Evolutionary conservation across 2,329 filamentous ascomycete species (phyloP).

Genomic region (Aspergillus amoenus): DNA sequence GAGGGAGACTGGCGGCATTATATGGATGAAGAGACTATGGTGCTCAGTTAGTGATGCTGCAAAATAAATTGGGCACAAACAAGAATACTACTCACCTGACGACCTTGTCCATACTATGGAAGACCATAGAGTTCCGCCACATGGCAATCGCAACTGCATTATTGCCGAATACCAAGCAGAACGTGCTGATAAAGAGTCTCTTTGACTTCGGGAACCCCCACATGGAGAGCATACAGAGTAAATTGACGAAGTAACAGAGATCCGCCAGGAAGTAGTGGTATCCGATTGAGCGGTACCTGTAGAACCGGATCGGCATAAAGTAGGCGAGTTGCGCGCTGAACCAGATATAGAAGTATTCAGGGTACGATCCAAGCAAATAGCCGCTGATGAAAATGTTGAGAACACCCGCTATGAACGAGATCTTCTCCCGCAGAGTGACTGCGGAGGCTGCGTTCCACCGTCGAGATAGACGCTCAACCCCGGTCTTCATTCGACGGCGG

Average conservation of each 20-base stretch:
- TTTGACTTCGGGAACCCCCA: constrained; percentile 92
- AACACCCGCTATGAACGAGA: constrained; percentile 93
- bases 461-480: constrained; percentile 80
- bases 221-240: constrained; percentile 75
- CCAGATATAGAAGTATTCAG: constrained; percentile 88
- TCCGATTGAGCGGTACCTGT: constrained; percentile 84
- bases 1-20: constrained; percentile 94
- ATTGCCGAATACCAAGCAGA: constrained; percentile 91
- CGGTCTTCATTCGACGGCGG: constrained; percentile 78
- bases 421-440: constrained; percentile 87
- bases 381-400: constrained; percentile 97
- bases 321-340: constrained; percentile 85
- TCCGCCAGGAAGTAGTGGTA: constrained; percentile 98
- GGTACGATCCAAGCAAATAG: constrained; percentile 83
- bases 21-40: constrained; percentile 87
- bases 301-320: constrained; percentile 95
- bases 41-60: neutral
- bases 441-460: constrained; percentile 88
- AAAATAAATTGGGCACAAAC: neutral
- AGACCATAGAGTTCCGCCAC: constrained; percentile 98
- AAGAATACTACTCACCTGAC: constrained; percentile 61
- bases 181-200: constrained; percentile 85
- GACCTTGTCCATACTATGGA: constrained; percentile 97
- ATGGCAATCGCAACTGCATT: constrained; percentile 97
- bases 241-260: constrained; percentile 97